Percentiles rank a stretch among this genome's conserved stretches.
Evolutionary conservation across 2,329 filamentous ascomycete genomes (phyloP).

Genomic region (Exophiala sp.): DNA sequence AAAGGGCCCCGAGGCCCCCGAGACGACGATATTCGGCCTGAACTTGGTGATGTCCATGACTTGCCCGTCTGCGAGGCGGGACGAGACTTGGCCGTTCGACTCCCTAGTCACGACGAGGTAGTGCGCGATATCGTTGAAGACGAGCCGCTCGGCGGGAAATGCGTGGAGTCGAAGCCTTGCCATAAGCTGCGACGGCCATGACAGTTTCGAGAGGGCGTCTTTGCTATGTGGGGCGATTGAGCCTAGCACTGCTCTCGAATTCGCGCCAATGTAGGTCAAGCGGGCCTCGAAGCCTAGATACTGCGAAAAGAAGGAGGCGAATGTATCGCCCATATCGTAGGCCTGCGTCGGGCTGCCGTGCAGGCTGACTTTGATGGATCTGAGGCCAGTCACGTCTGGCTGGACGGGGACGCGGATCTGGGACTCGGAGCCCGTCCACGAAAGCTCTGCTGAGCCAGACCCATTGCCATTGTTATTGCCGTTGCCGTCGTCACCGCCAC

Average conservation of each 20-base stretch:
- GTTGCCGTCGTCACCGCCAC: conserved; percentile 12
- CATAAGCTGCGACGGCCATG: conserved; percentile 7
- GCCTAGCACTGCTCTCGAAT: conserved; percentile 3
- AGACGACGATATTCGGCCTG: conserved; percentile 31
- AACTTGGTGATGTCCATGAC: conserved; percentile 32
- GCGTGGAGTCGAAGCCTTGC: background rate
- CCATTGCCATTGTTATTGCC: too few relatives aligned
- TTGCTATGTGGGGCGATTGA: conserved; percentile 10
- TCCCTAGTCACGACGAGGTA: conserved; percentile 9
- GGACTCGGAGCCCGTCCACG: too few relatives aligned
- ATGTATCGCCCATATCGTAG: conserved; percentile 9
- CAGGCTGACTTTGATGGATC: background rate
- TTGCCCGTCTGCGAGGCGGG: conserved; percentile 21
- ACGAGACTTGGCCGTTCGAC: conserved; percentile 5
- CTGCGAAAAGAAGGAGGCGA: background rate
- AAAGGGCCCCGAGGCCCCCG: conserved; percentile 24
- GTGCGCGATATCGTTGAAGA: conserved; percentile 8
- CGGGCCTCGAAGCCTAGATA: conserved; percentile 2
- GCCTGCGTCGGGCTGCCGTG: conserved; percentile 7
- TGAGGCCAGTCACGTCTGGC: background rate
- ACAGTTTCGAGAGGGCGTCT: conserved; percentile 2
- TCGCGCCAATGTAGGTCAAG: conserved; percentile 6
- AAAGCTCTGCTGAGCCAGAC: too few relatives aligned
- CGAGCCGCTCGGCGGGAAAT: conserved; percentile 9
- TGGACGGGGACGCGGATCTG: conserved; percentile 4